Percentiles rank a stretch among this genome's conserved stretches.
These are phyloP conservation scores for Mycena belliarum DNA, from an alignment of 768 basidiomycete species.

Conservation along the genomic window DNA sequence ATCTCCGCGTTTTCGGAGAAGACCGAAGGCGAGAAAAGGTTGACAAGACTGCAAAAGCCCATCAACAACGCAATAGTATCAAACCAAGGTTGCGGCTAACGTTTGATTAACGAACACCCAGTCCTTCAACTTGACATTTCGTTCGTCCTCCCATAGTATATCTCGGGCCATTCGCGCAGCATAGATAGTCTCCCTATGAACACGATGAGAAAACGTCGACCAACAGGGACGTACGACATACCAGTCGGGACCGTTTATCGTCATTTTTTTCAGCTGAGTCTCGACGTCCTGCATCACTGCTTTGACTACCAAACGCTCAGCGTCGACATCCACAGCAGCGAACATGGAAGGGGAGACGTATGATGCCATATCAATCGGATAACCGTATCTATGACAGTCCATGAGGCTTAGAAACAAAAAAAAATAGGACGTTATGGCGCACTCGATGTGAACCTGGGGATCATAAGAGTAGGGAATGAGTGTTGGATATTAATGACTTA, in stretches of 20 bases:
- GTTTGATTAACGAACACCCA: slow-evolving; percentile 59
- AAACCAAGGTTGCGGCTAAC: slow-evolving; percentile 38
- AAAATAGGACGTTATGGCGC: slow-evolving; percentile 20
- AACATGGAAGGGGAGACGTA: slow-evolving; percentile 41
- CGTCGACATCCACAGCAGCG: slow-evolving; percentile 38
- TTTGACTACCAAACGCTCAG: slow-evolving; percentile 54
- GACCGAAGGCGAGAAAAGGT: slow-evolving; percentile 22
- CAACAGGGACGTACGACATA: slow-evolving; percentile 34
- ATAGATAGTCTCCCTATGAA: slow-evolving; percentile 58
- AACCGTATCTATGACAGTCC: slow-evolving; percentile 46
- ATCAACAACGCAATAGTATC: slow-evolving; percentile 31
- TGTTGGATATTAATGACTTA: slow-evolving; percentile 29
- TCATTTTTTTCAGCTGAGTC: slow-evolving; percentile 48
- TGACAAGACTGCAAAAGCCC: slow-evolving; percentile 33
- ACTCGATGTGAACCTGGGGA: slow-evolving; percentile 25
- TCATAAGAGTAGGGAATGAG: not conserved
- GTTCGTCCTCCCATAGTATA: slow-evolving; percentile 55
- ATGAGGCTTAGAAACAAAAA: not conserved
- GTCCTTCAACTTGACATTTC: slow-evolving; percentile 45
- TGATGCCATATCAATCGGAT: slow-evolving; percentile 40
- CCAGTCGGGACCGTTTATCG: slow-evolving; percentile 72
- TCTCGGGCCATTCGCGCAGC: slow-evolving; percentile 58
- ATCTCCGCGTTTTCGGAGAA: slow-evolving; percentile 20
- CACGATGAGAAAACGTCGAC: not conserved
- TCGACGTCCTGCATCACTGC: slow-evolving; percentile 54